A percentile compares a stretch with the other conserved stretches of the same genome.
Conservation (phyloP, 805 yeast species). For the Candida odintsovae region DNA sequence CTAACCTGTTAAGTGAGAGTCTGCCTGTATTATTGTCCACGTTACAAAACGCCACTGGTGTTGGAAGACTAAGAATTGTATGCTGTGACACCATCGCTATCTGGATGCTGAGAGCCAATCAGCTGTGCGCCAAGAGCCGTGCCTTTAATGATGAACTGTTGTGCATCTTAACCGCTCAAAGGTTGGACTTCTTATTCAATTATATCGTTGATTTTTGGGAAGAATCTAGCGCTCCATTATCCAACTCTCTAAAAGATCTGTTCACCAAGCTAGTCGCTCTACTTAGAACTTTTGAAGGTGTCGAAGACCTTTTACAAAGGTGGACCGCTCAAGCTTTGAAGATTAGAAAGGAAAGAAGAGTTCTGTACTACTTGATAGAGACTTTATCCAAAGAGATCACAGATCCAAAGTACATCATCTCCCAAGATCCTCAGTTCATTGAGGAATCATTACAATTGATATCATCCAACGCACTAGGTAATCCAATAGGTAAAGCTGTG, state of each 20-base stretch:
- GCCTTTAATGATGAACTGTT: conserved; percentile 6
- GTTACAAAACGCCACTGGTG: conserved; percentile 28
- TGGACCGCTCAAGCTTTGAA: conserved; percentile 45
- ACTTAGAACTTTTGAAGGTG: conserved; percentile 19
- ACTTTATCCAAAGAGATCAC: conserved; percentile 41
- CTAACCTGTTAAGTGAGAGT: conserved; percentile 9
- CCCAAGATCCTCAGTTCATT: conserved; percentile 40
- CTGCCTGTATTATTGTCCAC: conserved; percentile 28
- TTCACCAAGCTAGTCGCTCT: conserved; percentile 47
- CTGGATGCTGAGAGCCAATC: conserved; percentile 56
- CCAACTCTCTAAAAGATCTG: conserved; percentile 61
- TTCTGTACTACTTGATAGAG: conserved; percentile 57
- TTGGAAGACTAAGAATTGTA: conserved; percentile 32
- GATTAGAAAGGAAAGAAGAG: conserved; percentile 49
- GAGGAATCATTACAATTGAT: conserved; percentile 42
- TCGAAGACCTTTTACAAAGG: conserved; percentile 23
- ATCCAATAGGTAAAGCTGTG: conserved; percentile 56
- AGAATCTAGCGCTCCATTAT: conserved; percentile 63
- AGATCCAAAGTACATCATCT: conserved; percentile 36
- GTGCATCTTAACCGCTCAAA: conserved; percentile 12
- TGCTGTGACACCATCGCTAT: conserved; percentile 58
- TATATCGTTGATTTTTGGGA: conserved; percentile 66
- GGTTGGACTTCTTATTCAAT: conserved; percentile 33
- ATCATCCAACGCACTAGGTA: conserved; percentile 57
- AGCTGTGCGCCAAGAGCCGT: conserved; percentile 23